Percentiles rank a stretch among this genome's conserved stretches.
Evolutionary conservation across 1,139 yeast species (phyloP).

Genomic region (Kodamaea ohmeri): DNA sequence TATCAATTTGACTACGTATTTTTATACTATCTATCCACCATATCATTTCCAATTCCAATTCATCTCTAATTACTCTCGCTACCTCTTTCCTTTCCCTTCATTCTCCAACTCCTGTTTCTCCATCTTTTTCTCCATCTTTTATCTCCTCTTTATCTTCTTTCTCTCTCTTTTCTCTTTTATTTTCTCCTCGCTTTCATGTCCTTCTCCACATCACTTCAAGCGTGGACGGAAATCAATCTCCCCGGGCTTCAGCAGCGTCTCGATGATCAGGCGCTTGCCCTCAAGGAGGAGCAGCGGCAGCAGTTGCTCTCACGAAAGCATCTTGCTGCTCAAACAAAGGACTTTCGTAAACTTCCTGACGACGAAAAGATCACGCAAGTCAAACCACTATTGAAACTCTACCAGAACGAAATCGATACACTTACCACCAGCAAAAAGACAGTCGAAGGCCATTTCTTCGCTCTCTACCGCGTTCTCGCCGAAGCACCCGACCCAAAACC

Average conservation of each 20-base stretch:
- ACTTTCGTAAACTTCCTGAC: constrained; percentile 69
- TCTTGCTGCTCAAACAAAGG: constrained; percentile 78
- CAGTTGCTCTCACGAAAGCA: constrained; percentile 70
- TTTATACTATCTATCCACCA: too few relatives aligned
- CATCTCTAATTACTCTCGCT: too few relatives aligned
- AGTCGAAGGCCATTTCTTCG: constrained; percentile 71
- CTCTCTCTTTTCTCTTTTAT: background rate
- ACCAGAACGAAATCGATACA: constrained; percentile 84
- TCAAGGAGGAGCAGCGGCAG: constrained; percentile 65
- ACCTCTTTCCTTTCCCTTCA: too few relatives aligned
- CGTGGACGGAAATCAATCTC: constrained; percentile 76
- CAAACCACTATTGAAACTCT: constrained; percentile 68
- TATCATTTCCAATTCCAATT: too few relatives aligned
- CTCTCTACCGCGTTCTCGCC: constrained; percentile 69
- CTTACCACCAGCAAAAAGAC: constrained; percentile 74
- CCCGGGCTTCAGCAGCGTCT: constrained; percentile 65
- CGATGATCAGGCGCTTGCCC: constrained; percentile 71
- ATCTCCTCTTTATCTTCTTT: too few relatives aligned
- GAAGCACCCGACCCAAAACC: constrained; percentile 96
- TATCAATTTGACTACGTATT: too few relatives aligned
- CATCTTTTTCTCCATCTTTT: too few relatives aligned
- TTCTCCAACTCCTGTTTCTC: too few relatives aligned
- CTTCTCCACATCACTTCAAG: constrained; percentile 44
- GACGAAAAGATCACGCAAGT: constrained; percentile 63
- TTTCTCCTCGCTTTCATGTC: background rate